These are phyloP conservation scores for Mycena filopes DNA, from an alignment of 768 basidiomycete genomes.

Conservation along the genomic window DNA sequence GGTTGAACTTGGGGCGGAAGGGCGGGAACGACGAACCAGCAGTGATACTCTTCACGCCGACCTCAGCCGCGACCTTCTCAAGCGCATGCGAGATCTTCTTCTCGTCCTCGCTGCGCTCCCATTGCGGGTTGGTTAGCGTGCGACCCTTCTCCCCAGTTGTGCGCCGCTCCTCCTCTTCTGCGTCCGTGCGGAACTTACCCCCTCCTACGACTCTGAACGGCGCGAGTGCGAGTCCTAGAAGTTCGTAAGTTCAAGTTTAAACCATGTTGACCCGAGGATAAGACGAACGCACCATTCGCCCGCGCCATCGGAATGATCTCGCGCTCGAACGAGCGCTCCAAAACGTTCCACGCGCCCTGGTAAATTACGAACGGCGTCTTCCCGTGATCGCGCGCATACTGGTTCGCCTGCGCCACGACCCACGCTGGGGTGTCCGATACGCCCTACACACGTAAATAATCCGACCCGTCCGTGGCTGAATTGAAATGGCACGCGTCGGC, in stretches of 20 bases:
- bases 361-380: slow-evolving; percentile 58
- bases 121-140: slow-evolving; percentile 27
- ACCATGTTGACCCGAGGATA: too few species aligned
- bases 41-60: slow-evolving; percentile 49
- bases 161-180: slow-evolving; percentile 39
- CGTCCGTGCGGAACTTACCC: slow-evolving; percentile 23
- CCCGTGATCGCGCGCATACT: slow-evolving; percentile 53
- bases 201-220: slow-evolving; percentile 17
- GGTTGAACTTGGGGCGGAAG: slow-evolving; percentile 2
- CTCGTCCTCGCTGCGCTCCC: slow-evolving; percentile 34
- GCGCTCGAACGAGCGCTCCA: slow-evolving; percentile 53
- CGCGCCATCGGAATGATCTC: slow-evolving; percentile 53
- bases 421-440: slow-evolving; percentile 38
- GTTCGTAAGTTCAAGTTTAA: background rate
- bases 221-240: slow-evolving; percentile 29
- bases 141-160: slow-evolving; percentile 47
- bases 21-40: slow-evolving; percentile 41
- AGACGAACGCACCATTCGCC: slow-evolving; percentile 6
- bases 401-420: slow-evolving; percentile 44
- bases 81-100: slow-evolving; percentile 45
- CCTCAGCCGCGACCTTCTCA: slow-evolving; percentile 50
- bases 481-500: background rate
- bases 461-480: too few species aligned
- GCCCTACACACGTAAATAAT: too few species aligned
- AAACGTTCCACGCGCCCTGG: slow-evolving; percentile 50